Percentiles rank a stretch among this genome's conserved stretches.
phyloP scores from a whole-genome alignment of 257 asterid genomes.

The Lycium ferocissimum region DNA sequence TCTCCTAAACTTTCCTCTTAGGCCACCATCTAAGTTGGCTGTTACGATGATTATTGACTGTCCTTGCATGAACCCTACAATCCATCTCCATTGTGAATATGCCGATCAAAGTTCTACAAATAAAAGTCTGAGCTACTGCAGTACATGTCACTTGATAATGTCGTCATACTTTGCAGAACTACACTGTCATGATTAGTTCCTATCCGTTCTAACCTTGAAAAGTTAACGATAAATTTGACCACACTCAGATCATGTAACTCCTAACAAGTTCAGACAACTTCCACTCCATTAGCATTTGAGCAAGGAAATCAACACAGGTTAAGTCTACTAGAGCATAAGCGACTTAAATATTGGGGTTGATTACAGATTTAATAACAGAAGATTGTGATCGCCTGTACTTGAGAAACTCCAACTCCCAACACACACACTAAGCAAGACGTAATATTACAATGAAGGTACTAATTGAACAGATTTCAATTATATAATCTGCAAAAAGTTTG shows the following conservation, averaged over 20 bases:
- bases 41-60: too few species aligned
- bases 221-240: neutral
- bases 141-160: neutral
- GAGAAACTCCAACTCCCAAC: neutral
- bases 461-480: neutral
- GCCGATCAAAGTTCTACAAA: neutral
- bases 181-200: neutral
- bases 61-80: neutral
- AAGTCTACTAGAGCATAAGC: neutral
- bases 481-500: conserved; percentile 8
- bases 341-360: neutral
- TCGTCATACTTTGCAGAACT: neutral
- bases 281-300: neutral
- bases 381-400: neutral
- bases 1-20: neutral
- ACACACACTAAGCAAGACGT: neutral
- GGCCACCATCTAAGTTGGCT: neutral
- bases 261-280: neutral
- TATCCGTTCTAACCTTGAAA: neutral
- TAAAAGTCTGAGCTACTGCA: neutral
- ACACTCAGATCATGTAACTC: neutral
- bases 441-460: neutral
- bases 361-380: neutral
- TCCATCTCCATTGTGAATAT: neutral
- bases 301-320: neutral